Evolutionary conservation across 176 grass and related monocot species (phyloP).

Genomic region (Rhipidocladum racemiflorum): DNA sequence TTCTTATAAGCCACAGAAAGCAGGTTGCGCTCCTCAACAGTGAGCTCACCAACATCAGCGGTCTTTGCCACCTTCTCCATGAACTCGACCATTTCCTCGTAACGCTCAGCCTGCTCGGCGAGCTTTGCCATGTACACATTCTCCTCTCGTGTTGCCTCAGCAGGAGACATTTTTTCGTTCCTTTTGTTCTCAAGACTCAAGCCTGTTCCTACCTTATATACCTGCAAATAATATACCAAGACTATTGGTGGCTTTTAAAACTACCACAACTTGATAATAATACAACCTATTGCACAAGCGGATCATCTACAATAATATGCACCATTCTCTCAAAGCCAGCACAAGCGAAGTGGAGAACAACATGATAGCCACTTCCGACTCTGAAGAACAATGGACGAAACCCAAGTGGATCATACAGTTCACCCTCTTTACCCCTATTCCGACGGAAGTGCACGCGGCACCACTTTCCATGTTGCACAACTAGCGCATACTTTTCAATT

Average conservation of each 20-base stretch:
- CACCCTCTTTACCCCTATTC: background rate
- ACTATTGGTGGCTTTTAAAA: background rate
- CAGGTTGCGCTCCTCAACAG: conserved; percentile 61
- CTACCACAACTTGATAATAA: background rate
- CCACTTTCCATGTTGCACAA: background rate
- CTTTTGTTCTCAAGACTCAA: background rate
- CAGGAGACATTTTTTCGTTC: conserved; percentile 28
- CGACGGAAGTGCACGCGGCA: background rate
- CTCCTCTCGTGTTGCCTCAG: conserved; percentile 47
- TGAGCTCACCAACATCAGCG: conserved; percentile 41
- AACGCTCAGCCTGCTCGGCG: conserved; percentile 57
- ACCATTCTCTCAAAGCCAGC: background rate
- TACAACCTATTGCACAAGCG: background rate
- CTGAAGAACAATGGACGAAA: background rate
- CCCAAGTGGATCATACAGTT: background rate
- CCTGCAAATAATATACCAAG: background rate
- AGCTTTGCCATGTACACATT: conserved; percentile 68
- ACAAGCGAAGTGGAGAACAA: background rate
- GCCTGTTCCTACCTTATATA: background rate
- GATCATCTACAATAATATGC: conserved; percentile 5
- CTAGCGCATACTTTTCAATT: background rate
- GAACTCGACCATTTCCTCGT: conserved; percentile 61
- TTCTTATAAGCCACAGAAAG: conserved; percentile 64
- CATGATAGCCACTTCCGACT: background rate
- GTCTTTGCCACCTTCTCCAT: conserved; percentile 66